A percentile compares a stretch with the other conserved stretches of the same genome.
These are phyloP conservation scores for Detonula confervacea DNA, from an alignment of 352 stramenopile species.

Conservation along the genomic window DNA sequence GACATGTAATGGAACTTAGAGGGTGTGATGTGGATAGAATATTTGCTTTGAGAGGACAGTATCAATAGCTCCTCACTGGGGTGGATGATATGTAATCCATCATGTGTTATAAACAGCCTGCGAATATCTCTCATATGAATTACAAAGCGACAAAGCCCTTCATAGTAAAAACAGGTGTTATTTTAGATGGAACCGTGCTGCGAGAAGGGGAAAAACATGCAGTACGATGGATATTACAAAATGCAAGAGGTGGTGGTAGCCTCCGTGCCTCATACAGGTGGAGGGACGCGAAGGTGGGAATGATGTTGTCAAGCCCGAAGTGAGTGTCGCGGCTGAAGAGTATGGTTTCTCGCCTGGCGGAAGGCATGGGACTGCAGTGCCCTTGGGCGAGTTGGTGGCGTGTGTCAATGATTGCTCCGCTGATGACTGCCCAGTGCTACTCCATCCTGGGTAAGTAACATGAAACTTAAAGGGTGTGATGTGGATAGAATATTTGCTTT, in stretches of 20 bases:
- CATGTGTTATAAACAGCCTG: no score
- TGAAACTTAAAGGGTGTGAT: slow-evolving; percentile 28
- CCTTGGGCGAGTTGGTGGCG: slow-evolving; percentile 5
- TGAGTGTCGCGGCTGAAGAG: slow-evolving; percentile 9
- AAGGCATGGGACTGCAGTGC: slow-evolving; percentile 12
- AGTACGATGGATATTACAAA: slow-evolving; percentile 40
- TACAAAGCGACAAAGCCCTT: no score
- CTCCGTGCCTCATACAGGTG: slow-evolving; percentile 40
- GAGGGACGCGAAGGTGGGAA: slow-evolving; percentile 22
- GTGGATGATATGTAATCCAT: no score
- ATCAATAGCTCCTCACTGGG: no score
- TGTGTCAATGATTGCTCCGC: background rate
- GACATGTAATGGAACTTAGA: slow-evolving; percentile 34
- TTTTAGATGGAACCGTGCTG: no score
- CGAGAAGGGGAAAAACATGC: slow-evolving; percentile 41
- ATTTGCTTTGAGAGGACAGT: slow-evolving; percentile 32
- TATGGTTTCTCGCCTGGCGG: slow-evolving; percentile 31
- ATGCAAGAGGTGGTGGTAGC: slow-evolving; percentile 15
- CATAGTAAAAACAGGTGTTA: no score
- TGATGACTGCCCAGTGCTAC: slow-evolving; percentile 6
- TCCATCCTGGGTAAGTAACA: slow-evolving; percentile 29
- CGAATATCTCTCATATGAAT: no score
- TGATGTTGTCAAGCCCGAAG: slow-evolving; percentile 18
- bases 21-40: slow-evolving; percentile 38
- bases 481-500: slow-evolving; percentile 50